A percentile compares a stretch with the other conserved stretches of the same genome.
Conservation (phyloP, 2,329 filamentous ascomycete species). For the Xylaria sp. region DNA sequence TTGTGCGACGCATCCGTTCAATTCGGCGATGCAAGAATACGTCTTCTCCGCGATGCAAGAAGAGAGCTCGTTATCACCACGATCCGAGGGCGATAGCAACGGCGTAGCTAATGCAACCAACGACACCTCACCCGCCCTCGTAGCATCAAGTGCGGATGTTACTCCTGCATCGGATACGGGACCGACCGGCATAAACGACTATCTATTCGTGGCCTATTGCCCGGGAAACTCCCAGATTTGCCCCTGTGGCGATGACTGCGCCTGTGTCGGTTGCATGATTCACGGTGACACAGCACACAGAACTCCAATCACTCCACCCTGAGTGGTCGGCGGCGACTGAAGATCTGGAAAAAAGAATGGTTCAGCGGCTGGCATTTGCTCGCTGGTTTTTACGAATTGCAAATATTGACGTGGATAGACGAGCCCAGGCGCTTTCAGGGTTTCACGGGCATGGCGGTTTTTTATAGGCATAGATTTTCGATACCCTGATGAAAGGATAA, state of each 20-base stretch:
- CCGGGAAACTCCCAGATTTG: slow-evolving; percentile 47
- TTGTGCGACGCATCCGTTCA: slow-evolving; percentile 63
- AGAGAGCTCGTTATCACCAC: slow-evolving; percentile 20
- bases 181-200: slow-evolving; percentile 42
- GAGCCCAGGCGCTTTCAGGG: neutral
- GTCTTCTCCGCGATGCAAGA: slow-evolving; percentile 22
- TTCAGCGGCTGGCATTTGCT: neutral
- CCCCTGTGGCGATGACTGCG: slow-evolving; percentile 55
- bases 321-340: neutral
- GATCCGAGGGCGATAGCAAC: slow-evolving; percentile 11
- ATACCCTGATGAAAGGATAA: slow-evolving; percentile 15
- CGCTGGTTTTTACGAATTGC: neutral
- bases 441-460: slow-evolving; percentile 6
- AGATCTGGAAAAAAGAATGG: neutral
- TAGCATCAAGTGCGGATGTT: slow-evolving; percentile 43
- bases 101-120: neutral
- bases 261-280: slow-evolving; percentile 53
- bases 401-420: neutral
- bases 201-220: slow-evolving; percentile 56
- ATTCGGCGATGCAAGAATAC: slow-evolving; percentile 53
- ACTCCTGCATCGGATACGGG: slow-evolving; percentile 46
- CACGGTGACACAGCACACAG: slow-evolving; percentile 33
- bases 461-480: slow-evolving; percentile 13
- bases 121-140: slow-evolving; percentile 8
- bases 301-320: slow-evolving; percentile 12